These are phyloP conservation scores for Macaranga tanarius DNA, from an alignment of 441 rosid genomes.

Conservation along the genomic window DNA sequence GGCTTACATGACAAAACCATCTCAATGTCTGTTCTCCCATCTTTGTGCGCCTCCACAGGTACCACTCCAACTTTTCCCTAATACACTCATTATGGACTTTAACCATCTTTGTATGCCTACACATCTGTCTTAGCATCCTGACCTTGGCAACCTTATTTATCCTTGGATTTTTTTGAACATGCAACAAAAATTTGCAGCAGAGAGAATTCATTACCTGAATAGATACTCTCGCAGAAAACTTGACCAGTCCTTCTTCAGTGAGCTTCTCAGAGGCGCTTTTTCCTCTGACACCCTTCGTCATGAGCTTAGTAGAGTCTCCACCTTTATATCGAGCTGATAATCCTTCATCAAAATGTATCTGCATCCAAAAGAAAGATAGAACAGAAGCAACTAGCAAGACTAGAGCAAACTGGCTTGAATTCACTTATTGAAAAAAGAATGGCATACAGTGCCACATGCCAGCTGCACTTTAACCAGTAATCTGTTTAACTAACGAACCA, in stretches of 20 bases:
- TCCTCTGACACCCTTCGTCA: conserved; percentile 78
- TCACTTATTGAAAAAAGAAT: background rate
- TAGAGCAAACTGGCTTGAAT: background rate
- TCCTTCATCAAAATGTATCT: conserved; percentile 98
- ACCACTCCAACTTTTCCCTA: too few species aligned
- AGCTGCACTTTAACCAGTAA: background rate
- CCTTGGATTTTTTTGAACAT: conserved; percentile 9
- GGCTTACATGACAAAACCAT: too few species aligned
- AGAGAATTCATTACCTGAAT: conserved; percentile 60
- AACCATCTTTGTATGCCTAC: too few species aligned
- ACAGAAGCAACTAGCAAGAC: conserved; percentile 6
- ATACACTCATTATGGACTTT: too few species aligned
- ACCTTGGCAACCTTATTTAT: conserved; percentile 6
- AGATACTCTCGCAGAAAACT: conserved; percentile 79
- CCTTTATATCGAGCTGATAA: conserved; percentile 81
- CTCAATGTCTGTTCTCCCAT: too few species aligned
- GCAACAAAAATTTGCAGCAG: conserved; percentile 6
- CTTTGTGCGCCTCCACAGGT: too few species aligned
- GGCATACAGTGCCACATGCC: background rate
- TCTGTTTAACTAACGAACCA: background rate
- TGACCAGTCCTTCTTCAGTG: conserved; percentile 82
- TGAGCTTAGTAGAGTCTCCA: conserved; percentile 75
- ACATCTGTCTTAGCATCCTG: background rate
- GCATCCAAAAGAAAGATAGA: conserved; percentile 33
- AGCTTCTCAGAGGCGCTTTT: conserved; percentile 80